Base-by-base conservation (phyloP, 257 asterid genomes). In the Rehmannia glutinosa region DNA sequence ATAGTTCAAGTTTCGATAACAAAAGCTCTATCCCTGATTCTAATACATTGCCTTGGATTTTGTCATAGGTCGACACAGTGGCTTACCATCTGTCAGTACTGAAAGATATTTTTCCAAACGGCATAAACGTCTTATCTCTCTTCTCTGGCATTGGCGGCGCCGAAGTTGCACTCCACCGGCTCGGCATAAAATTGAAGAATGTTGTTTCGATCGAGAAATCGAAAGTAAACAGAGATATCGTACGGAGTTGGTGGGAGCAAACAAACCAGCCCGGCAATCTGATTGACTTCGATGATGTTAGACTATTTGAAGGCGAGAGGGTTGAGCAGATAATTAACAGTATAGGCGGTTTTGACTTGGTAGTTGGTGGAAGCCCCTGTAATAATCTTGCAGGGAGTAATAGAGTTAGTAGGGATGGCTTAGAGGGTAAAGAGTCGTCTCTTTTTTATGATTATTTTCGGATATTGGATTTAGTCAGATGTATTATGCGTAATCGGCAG, bases 81-180 rank as follows among this genome's bases (percentile, higher is more conserved):
- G 97, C 96, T 0, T 93, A 86, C 52, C 99, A 93, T 62, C 65
- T 93, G 1, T 90, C 97, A 0, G 96, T 83, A 49, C 73, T 93
- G 50, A 90, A 83, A 69, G 84, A 84, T 4, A 69, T 90, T 23
- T 93, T 30, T 65, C 99, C 97, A 0, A 30, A 74, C 0, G 99
- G 99, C 41, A 64, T 93, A 25, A 93, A 86, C 24, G 69, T 93
- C 0, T 51, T 94, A 1, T 91, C 99, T 3, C 82, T 93, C 15
- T 90, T 90, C 78, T 90, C 99, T 8, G 99, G 99, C 28, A 93
- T 93, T 2, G 99, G 99, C 0, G 99, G 99, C 8, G 97, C 83
- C 3, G 99, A 93, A 56, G 96, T 93, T 13, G 96, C 99, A 0
- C 97, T 93, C 11, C 91, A 93, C 25, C 80, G 95, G 1, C 92